phyloP scores from a whole-genome alignment of 257 asterid species.

The Marsdenia floribunda region DNA sequence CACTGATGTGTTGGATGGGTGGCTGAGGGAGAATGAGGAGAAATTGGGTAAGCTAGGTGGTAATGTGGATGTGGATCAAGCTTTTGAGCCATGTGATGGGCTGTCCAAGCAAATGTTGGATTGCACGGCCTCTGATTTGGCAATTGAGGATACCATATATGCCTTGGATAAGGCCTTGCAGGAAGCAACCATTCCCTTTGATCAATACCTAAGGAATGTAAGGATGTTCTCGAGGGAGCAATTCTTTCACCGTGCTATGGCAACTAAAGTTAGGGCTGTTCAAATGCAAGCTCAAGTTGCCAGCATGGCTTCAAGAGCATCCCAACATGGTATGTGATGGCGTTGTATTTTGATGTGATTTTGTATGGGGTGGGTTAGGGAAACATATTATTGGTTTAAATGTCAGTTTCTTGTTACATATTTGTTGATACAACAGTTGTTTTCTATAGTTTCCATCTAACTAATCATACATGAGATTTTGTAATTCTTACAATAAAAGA shows the following conservation, averaged over 20 bases:
- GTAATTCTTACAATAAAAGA: not conserved
- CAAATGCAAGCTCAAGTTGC: slow-evolving; percentile 96
- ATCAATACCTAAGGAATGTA: slow-evolving; percentile 81
- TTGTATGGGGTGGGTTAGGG: slow-evolving; percentile 9
- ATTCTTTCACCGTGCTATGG: slow-evolving; percentile 78
- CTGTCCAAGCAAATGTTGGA: slow-evolving; percentile 75
- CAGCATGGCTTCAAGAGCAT: slow-evolving; percentile 72
- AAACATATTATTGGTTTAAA: slow-evolving; percentile 9
- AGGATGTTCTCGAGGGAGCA: slow-evolving; percentile 77
- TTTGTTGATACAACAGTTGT: not conserved
- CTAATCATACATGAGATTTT: not conserved
- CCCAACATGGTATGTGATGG: slow-evolving; percentile 44
- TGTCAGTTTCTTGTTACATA: slow-evolving; percentile 2
- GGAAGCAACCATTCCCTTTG: slow-evolving; percentile 79
- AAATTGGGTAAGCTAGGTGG: slow-evolving; percentile 34
- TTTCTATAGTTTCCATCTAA: not conserved
- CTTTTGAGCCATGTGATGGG: slow-evolving; percentile 59
- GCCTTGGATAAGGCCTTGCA: slow-evolving; percentile 86
- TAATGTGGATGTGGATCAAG: slow-evolving; percentile 49
- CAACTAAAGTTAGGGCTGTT: slow-evolving; percentile 76
- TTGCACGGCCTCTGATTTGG: slow-evolving; percentile 72
- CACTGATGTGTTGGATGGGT: slow-evolving; percentile 56
- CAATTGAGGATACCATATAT: slow-evolving; percentile 71
- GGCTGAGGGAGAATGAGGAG: slow-evolving; percentile 74
- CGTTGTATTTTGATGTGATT: not conserved